These are phyloP conservation scores for Cyberlindnera misumaiensis DNA, from an alignment of 805 yeast species.

Conservation along the genomic window DNA sequence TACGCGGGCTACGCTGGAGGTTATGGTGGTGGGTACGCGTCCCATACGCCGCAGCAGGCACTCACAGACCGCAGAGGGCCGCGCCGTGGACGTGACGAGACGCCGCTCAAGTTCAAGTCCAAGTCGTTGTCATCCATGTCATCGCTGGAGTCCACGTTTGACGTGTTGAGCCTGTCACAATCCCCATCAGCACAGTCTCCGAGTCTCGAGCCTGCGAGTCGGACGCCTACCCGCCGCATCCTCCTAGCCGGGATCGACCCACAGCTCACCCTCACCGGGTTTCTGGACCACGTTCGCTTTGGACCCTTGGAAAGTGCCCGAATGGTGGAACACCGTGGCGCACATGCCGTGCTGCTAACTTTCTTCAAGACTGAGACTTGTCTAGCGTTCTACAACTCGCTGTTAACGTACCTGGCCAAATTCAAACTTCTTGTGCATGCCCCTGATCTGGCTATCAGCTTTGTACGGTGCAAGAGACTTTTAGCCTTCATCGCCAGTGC, in stretches of 20 bases:
- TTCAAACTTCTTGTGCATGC: constrained; percentile 33
- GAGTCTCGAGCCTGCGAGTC: not conserved
- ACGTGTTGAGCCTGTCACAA: too few relatives aligned
- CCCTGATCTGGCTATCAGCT: constrained; percentile 29
- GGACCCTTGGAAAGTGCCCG: constrained; percentile 61
- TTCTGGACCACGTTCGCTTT: constrained; percentile 31
- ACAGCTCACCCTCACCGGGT: not conserved
- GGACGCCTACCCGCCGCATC: constrained; percentile 1
- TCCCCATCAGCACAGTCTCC: too few relatives aligned
- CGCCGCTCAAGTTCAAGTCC: not conserved
- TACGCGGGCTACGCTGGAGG: too few relatives aligned
- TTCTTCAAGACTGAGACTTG: constrained; percentile 29
- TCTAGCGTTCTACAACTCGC: constrained; percentile 30
- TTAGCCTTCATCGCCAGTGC: constrained; percentile 24
- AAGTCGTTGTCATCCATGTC: not conserved
- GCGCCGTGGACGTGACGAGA: not conserved
- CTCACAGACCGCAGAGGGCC: not conserved
- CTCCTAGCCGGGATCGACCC: not conserved
- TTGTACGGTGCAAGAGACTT: constrained; percentile 26
- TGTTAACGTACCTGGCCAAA: constrained; percentile 29
- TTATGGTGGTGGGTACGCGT: too few relatives aligned
- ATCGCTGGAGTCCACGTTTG: constrained; percentile 6
- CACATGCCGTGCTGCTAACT: constrained; percentile 16
- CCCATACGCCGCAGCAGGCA: not conserved
- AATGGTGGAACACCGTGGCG: constrained; percentile 27